Percentiles rank a stretch among this genome's conserved stretches.
Evolutionary conservation across 192 early-diverging fungal species (phyloP).

Genomic region (Powellomyces hirtus): DNA sequence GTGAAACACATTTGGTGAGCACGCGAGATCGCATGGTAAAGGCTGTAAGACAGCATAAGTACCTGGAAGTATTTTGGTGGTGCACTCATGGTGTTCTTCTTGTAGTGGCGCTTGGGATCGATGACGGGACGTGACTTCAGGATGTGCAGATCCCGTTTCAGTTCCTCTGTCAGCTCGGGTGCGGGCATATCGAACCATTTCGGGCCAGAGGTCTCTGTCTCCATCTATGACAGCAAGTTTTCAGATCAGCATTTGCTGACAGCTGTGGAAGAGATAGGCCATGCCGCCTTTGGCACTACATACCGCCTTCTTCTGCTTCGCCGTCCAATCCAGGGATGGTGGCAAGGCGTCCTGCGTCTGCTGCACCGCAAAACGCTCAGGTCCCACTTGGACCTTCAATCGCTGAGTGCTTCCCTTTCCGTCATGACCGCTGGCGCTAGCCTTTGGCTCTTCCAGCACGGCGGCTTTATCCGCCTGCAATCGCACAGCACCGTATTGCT

Average conservation of each 20-base stretch:
- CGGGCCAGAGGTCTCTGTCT: constrained; percentile 37
- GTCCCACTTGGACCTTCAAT: constrained; percentile 4
- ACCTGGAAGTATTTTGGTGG: constrained; percentile 92
- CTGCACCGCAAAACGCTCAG: constrained; percentile 19
- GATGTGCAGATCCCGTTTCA: constrained; percentile 88
- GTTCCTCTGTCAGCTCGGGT: constrained; percentile 78
- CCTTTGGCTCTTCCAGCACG: not conserved
- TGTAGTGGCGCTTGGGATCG: constrained; percentile 92
- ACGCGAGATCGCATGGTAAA: too few species aligned
- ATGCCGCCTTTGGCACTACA: not conserved
- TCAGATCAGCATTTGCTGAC: not conserved
- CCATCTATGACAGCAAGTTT: constrained; percentile 6
- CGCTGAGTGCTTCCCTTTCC: not conserved
- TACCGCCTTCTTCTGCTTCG: constrained; percentile 38
- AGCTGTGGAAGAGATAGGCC: too few species aligned
- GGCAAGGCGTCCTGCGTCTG: constrained; percentile 15
- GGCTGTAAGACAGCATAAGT: too few species aligned
- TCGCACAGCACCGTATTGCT: constrained; percentile 21
- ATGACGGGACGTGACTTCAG: constrained; percentile 81
- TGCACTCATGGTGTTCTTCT: constrained; percentile 65
- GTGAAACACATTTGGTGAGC: not conserved
- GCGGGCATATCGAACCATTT: constrained; percentile 92
- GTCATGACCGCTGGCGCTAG: not conserved
- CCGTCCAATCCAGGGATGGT: constrained; percentile 29
- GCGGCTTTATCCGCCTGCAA: constrained; percentile 17